Evolutionary conservation across 768 basidiomycete species (phyloP), one percentile per base, ranked within the genome.

Genomic region (Amanita inopinata): DNA sequence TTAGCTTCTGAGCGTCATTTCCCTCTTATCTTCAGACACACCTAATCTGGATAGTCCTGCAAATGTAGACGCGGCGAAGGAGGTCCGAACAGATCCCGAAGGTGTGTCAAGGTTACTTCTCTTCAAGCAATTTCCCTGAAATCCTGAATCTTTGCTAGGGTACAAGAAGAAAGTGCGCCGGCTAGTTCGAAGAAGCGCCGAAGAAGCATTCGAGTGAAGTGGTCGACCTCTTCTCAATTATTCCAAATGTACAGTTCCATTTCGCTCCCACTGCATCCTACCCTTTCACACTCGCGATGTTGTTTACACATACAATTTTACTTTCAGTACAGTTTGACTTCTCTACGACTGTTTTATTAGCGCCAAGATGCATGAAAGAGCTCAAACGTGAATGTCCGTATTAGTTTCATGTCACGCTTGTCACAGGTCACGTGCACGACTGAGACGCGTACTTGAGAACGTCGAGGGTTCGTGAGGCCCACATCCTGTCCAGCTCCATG

Each of bases 151-250:
- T 45, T 46, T 56, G 24, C 51, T 18, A 86, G 90, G 58, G 2
- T 99, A 98, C 65, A 86, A 75, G 77, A 97, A 96, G 83, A 94
- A 91, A 64, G 93, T 99, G 42, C 81, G 92, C 53, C 76, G 88
- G 49, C 63, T 98, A 50, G 94, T 77, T 35, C 75, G 93, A 47
- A 71, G 71, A 62, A 85, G 83, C 52, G 93, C 92, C 8, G 94
- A 98, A 58, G 92, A 92, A 55, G 83, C 80, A 1, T 87, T 73
- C 52, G 86, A 90, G 53, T 85, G 56, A 68, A 50, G 40, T 34
- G 28, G 35, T 33, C 43, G 45, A 35, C 36, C 37, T 38, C 35
- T 44, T 36, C 39, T 41, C 19, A n/a, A 10, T 15, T 18, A 32
- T n/a, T 3, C n/a, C n/a, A n/a, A n/a, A n/a, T 33, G 39, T 12